Evolutionary conservation across 768 basidiomycete species (phyloP).

Genomic region (Suillus subluteus): DNA sequence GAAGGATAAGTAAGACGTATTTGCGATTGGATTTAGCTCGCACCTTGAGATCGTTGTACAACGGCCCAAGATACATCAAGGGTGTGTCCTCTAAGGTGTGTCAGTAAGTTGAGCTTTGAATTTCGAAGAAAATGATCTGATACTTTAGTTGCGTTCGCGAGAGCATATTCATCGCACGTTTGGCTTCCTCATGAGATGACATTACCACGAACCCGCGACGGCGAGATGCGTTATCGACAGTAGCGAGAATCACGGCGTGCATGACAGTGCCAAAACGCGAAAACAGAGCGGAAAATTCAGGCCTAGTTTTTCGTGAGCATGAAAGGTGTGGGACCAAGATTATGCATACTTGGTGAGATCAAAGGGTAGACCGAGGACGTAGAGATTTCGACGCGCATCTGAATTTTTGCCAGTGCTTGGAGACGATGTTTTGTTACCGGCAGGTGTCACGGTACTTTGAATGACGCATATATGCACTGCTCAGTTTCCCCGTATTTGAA

Average conservation of each 20-base stretch:
- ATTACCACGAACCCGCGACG: conserved; percentile 86
- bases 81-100: conserved; percentile 58
- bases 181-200: conserved; percentile 74
- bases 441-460: conserved; percentile 43
- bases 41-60: conserved; percentile 84
- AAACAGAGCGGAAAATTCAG: conserved; percentile 66
- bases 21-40: background rate
- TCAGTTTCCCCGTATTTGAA: background rate
- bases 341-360: conserved; percentile 72
- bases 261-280: conserved; percentile 66
- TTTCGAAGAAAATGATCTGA: conserved; percentile 18
- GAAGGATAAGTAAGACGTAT: conserved; percentile 13
- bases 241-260: conserved; percentile 82
- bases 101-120: conserved; percentile 10
- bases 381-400: conserved; percentile 73
- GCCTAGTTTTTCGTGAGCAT: conserved; percentile 23
- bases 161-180: conserved; percentile 62
- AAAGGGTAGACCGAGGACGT: conserved; percentile 83
- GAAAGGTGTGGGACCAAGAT: conserved; percentile 2
- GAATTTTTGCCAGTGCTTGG: conserved; percentile 29
- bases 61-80: conserved; percentile 89
- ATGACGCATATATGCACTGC: conserved; percentile 25
- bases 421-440: background rate
- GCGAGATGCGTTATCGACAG: conserved; percentile 81
- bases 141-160: conserved; percentile 76